Percentiles rank a stretch among this genome's conserved stretches.
phyloP scores from a whole-genome alignment of 2,329 filamentous ascomycete species.

The Cordyceps farinosa region DNA sequence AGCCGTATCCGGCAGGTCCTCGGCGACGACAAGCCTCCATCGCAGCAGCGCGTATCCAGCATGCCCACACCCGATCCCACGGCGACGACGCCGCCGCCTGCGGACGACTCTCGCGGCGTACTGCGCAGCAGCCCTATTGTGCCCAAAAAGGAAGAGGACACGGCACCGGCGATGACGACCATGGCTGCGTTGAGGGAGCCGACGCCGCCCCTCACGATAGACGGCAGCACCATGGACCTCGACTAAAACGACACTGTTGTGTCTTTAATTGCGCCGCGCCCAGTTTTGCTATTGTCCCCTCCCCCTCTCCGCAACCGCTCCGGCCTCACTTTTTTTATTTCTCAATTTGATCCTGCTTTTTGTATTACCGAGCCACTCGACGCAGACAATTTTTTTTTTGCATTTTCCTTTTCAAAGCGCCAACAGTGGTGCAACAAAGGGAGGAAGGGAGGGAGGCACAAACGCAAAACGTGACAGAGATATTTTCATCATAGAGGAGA shows the following conservation, averaged over 20 bases:
- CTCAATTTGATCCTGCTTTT: neutral
- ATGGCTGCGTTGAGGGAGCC: slow-evolving; percentile 34
- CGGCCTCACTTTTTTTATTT: too few species aligned
- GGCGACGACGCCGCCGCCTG: slow-evolving; percentile 14
- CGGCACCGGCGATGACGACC: slow-evolving; percentile 20
- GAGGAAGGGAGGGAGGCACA: too few species aligned
- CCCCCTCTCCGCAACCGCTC: neutral
- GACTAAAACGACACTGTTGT: slow-evolving; percentile 27
- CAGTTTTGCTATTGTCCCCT: neutral
- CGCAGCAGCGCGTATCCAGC: slow-evolving; percentile 6
- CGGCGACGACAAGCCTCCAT: slow-evolving; percentile 26
- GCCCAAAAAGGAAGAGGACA: slow-evolving; percentile 29
- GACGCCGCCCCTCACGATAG: slow-evolving; percentile 39
- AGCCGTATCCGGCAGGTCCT: slow-evolving; percentile 41
- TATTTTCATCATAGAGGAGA: too few species aligned
- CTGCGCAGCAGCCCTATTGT: slow-evolving; percentile 26
- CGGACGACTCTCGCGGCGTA: neutral
- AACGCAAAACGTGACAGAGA: too few species aligned
- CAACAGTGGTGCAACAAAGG: too few species aligned
- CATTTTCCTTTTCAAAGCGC: neutral
- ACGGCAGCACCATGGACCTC: slow-evolving; percentile 39
- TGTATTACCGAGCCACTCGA: neutral
- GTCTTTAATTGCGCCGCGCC: neutral
- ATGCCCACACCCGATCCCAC: slow-evolving; percentile 19
- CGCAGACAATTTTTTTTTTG: neutral